These are phyloP conservation scores for Aphanocladium album DNA, from an alignment of 2,329 filamentous ascomycete species.

Conservation along the genomic window DNA sequence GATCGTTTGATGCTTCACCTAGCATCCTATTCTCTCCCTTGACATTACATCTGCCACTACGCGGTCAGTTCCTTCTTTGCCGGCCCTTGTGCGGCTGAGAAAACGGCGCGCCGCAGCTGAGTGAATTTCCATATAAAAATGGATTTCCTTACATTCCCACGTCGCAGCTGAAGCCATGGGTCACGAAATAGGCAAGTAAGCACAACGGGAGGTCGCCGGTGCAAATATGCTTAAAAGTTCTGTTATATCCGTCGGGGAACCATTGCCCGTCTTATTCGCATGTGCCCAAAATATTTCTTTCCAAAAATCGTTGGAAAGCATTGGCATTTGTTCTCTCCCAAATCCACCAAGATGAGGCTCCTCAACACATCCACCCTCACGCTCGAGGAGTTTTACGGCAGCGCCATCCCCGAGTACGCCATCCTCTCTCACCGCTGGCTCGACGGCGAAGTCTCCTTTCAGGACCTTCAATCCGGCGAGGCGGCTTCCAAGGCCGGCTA, in stretches of 20 bases:
- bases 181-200: neutral
- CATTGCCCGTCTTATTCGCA: neutral
- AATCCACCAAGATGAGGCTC: neutral
- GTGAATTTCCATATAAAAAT: neutral
- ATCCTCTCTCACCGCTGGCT: conserved; percentile 34
- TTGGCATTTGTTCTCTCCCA: too few relatives aligned
- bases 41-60: neutral
- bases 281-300: neutral
- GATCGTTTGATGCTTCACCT: too few relatives aligned
- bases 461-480: conserved; percentile 18
- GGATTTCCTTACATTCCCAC: neutral
- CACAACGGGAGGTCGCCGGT: neutral
- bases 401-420: conserved; percentile 22
- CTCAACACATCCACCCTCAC: neutral
- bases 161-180: neutral
- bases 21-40: neutral
- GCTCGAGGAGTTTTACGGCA: neutral
- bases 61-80: neutral
- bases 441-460: conserved; percentile 25
- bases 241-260: neutral
- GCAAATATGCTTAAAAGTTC: neutral
- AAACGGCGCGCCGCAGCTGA: neutral
- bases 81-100: conserved; percentile 3
- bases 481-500: conserved; percentile 16
- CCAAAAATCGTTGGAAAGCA: neutral